Evolutionary conservation across 768 basidiomycete species (phyloP).

Genomic region (Suillus weaverae): DNA sequence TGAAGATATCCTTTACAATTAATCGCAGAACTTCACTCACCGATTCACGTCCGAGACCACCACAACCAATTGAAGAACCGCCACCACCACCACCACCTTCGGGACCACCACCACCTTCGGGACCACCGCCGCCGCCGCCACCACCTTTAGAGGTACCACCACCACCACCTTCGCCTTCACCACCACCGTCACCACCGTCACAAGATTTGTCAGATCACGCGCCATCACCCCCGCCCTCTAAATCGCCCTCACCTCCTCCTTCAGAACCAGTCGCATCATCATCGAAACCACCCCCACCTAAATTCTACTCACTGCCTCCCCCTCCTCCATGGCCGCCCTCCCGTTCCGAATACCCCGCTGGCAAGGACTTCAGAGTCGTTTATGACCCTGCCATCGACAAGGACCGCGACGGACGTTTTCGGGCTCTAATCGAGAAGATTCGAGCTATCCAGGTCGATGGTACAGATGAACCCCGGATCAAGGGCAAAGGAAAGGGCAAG

Average conservation of each 20-base stretch:
- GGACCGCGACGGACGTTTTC: constrained; percentile 40
- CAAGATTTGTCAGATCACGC: constrained; percentile 26
- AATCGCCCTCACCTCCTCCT: constrained; percentile 18
- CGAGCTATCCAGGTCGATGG: constrained; percentile 33
- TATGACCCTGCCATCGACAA: constrained; percentile 61
- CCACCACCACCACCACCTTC: constrained; percentile 38
- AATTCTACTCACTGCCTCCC: constrained; percentile 41
- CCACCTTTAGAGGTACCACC: constrained; percentile 23
- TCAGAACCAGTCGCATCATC: constrained; percentile 31
- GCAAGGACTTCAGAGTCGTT: constrained; percentile 58
- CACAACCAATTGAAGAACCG: constrained; percentile 38
- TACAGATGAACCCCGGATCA: constrained; percentile 46
- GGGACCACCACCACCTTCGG: constrained; percentile 27
- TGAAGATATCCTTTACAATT: constrained; percentile 32
- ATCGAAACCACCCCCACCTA: constrained; percentile 30
- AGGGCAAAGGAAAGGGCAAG: constrained; percentile 65
- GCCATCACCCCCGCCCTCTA: constrained; percentile 13
- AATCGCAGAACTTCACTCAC: constrained; percentile 28
- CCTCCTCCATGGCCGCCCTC: constrained; percentile 59
- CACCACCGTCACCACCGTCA: constrained; percentile 27
- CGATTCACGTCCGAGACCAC: constrained; percentile 32
- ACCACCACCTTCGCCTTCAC: constrained; percentile 24
- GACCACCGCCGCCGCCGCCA: constrained; percentile 35
- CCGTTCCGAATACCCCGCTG: constrained; percentile 45
- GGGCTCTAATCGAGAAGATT: constrained; percentile 42